A percentile compares a stretch with the other conserved stretches of the same genome.
phyloP scores from a whole-genome alignment of 2,329 filamentous ascomycete genomes.

The Cordyceps fumosorosea region DNA sequence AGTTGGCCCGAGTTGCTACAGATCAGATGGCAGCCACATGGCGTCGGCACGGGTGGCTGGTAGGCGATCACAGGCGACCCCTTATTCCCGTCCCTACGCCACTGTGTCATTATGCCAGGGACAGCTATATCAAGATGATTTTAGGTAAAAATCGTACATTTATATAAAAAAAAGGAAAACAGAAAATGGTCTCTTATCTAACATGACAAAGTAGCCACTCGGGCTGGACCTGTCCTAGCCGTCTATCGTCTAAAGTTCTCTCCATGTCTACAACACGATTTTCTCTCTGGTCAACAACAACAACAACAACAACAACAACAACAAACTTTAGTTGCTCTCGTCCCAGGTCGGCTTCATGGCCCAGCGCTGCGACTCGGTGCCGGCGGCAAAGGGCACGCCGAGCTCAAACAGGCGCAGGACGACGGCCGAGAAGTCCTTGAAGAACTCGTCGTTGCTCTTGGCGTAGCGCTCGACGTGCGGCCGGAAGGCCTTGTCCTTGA shows the following conservation, averaged over 20 bases:
- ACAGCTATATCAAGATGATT: too few relatives aligned
- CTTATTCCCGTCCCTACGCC: not conserved
- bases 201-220: constrained; percentile 7
- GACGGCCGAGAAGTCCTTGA: constrained; percentile 81
- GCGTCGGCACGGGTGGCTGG: not conserved
- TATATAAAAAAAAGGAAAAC: not conserved
- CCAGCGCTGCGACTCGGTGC: constrained; percentile 48
- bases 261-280: constrained; percentile 1
- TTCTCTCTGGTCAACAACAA: not conserved
- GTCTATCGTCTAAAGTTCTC: constrained; percentile 6
- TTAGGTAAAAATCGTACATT: not conserved
- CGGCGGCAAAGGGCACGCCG: constrained; percentile 77
- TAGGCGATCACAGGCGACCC: not conserved
- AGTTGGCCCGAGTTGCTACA: not conserved
- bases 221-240: constrained; percentile 8
- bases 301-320: too few relatives aligned
- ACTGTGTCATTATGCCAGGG: not conserved
- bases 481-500: constrained; percentile 84
- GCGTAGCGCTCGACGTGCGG: constrained; percentile 79
- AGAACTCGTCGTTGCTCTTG: constrained; percentile 85
- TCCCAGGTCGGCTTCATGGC: constrained; percentile 54
- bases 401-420: constrained; percentile 84
- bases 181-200: not conserved
- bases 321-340: constrained; percentile 22
- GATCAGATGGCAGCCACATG: not conserved